phyloP scores from a whole-genome alignment of 441 rosid species.

The Adansonia grandidieri region DNA sequence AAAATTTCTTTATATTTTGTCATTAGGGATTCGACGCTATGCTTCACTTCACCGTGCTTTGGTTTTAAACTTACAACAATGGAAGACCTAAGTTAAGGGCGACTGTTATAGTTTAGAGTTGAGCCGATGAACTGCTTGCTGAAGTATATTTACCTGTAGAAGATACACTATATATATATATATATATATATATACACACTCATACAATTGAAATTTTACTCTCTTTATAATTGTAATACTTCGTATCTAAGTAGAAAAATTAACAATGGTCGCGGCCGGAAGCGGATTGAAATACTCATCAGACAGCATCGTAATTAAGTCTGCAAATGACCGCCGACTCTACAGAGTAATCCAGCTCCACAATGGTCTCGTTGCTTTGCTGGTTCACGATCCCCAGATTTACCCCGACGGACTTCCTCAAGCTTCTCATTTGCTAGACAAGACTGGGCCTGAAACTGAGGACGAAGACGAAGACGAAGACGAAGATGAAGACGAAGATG shows the following conservation, averaged over 20 bases:
- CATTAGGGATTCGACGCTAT: neutral
- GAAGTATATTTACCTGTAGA: neutral
- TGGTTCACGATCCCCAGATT: slow-evolving; percentile 95
- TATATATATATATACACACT: neutral
- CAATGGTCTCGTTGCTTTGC: slow-evolving; percentile 80
- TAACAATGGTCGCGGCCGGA: slow-evolving; percentile 47
- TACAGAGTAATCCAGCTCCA: slow-evolving; percentile 73
- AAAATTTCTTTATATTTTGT: neutral
- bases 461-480: slow-evolving; percentile 38
- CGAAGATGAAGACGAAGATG: slow-evolving; percentile 43
- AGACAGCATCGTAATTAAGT: slow-evolving; percentile 71
- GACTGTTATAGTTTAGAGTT: neutral
- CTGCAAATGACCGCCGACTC: slow-evolving; percentile 77
- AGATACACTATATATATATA: neutral
- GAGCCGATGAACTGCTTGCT: neutral
- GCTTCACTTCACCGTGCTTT: neutral
- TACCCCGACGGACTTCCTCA: slow-evolving; percentile 48
- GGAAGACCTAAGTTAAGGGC: slow-evolving; percentile 6
- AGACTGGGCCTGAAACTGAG: slow-evolving; percentile 30
- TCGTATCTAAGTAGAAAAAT: slow-evolving; percentile 13
- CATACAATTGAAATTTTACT: neutral
- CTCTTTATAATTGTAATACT: neutral
- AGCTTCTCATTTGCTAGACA: slow-evolving; percentile 32
- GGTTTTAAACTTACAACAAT: neutral
- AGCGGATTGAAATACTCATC: slow-evolving; percentile 46